Conservation (phyloP, 106 monocot genomes). For the Ottelia alismoides region DNA sequence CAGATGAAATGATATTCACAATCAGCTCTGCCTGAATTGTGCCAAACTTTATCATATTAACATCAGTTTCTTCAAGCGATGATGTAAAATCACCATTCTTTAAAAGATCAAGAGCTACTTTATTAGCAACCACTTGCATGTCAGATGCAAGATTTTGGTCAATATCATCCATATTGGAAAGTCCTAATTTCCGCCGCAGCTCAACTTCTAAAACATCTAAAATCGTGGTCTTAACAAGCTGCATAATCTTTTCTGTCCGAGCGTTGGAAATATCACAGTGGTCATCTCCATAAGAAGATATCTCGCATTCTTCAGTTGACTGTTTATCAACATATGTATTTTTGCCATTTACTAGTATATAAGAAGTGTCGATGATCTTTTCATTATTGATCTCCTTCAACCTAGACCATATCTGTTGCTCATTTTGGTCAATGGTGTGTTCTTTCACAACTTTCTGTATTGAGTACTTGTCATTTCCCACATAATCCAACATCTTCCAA, state of each 20-base stretch:
- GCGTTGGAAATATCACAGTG: constrained; percentile 7
- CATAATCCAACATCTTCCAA: constrained; percentile 78
- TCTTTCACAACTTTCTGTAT: constrained; percentile 9
- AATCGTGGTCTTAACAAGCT: constrained; percentile 34
- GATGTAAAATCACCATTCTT: constrained; percentile 21
- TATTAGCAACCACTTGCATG: constrained; percentile 37
- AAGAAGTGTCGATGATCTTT: constrained; percentile 48
- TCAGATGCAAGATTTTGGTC: constrained; percentile 37
- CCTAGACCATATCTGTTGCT: background rate
- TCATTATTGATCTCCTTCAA: constrained; percentile 9
- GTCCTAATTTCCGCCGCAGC: constrained; percentile 54
- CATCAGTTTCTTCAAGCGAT: constrained; percentile 10
- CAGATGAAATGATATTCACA: constrained; percentile 39
- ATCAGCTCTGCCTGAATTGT: constrained; percentile 31
- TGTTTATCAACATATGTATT: constrained; percentile 3
- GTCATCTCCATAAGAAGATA: background rate
- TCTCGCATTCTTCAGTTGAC: constrained; percentile 13
- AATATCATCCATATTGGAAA: constrained; percentile 22
- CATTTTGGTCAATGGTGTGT: constrained; percentile 6
- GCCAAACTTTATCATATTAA: constrained; percentile 34
- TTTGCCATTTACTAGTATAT: constrained; percentile 37
- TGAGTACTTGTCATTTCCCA: constrained; percentile 11
- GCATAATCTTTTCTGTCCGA: constrained; percentile 20
- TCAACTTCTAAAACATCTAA: constrained; percentile 58
- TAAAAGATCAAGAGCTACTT: constrained; percentile 32